Evolutionary conservation across 495 filamentous ascomycete species (phyloP).

Genomic region (Hypoxylon lienhwacheense): DNA sequence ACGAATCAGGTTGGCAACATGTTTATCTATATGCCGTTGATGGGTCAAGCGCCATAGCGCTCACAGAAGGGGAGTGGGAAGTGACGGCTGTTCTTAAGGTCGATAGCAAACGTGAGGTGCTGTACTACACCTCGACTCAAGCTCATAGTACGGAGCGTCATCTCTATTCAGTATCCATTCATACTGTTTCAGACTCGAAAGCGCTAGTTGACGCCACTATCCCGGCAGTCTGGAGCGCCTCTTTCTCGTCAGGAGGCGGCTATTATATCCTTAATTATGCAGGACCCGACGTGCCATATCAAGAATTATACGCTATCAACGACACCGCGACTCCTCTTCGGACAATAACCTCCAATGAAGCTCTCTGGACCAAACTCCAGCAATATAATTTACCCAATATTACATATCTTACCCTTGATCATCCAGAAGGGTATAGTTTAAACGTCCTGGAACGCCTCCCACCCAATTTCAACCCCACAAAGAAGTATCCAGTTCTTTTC

Average conservation of each 20-base stretch:
- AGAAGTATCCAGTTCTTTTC: conserved; percentile 60
- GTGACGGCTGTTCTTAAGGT: conserved; percentile 54
- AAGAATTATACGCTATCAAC: conserved; percentile 55
- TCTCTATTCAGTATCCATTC: conserved; percentile 57
- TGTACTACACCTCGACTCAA: conserved; percentile 60
- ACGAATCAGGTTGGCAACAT: conserved; percentile 58
- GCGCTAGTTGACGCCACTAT: conserved; percentile 54
- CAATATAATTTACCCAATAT: conserved; percentile 55
- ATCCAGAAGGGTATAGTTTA: conserved; percentile 51
- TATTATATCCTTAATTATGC: conserved; percentile 60
- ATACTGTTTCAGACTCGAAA: conserved; percentile 49
- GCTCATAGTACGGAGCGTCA: conserved; percentile 58
- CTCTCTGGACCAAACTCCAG: conserved; percentile 47
- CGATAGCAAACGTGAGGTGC: conserved; percentile 49
- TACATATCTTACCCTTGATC: conserved; percentile 50
- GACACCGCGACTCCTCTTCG: conserved; percentile 47
- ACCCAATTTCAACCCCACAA: conserved; percentile 50
- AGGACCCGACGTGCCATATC: conserved; percentile 60
- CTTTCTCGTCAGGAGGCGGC: conserved; percentile 54
- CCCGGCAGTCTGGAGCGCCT: conserved; percentile 55
- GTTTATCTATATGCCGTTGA: conserved; percentile 58
- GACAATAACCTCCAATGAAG: conserved; percentile 54
- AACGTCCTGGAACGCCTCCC: conserved; percentile 55
- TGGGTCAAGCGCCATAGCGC: conserved; percentile 46
- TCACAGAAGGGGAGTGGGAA: conserved; percentile 61